Percentiles rank a stretch among this genome's conserved stretches.
These are phyloP conservation scores for Bacidia rubella DNA, from an alignment of 495 filamentous ascomycete genomes.

Conservation along the genomic window DNA sequence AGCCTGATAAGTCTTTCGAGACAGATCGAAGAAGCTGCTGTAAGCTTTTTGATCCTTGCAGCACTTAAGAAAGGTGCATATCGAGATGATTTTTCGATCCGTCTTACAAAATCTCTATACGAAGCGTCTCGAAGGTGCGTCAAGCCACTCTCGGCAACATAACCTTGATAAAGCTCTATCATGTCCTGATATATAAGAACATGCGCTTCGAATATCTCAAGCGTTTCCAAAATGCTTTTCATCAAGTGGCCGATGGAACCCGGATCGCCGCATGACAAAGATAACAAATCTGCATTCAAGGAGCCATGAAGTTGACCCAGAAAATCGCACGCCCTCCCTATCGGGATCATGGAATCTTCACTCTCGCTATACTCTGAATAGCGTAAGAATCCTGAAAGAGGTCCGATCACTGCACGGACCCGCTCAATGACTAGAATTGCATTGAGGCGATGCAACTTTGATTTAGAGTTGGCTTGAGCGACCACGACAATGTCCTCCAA, in stretches of 20 bases:
- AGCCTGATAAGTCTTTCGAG: neutral
- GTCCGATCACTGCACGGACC: neutral
- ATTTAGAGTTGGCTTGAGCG: neutral
- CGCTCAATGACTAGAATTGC: neutral
- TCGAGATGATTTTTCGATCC: neutral
- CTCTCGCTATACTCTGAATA: neutral
- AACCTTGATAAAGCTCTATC: neutral
- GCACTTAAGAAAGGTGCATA: neutral
- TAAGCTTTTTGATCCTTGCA: neutral
- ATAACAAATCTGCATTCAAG: neutral
- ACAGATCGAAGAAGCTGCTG: neutral
- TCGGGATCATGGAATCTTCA: neutral
- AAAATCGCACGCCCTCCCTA: neutral
- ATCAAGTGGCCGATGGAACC: neutral
- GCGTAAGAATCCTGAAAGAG: neutral
- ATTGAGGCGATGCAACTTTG: neutral
- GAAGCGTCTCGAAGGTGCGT: neutral
- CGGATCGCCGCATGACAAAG: neutral
- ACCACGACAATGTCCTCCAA: neutral
- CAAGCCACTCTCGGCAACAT: neutral
- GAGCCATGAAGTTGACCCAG: neutral
- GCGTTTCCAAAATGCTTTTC: neutral
- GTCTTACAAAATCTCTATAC: neutral
- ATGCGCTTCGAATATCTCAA: neutral
- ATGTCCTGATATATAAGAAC: neutral